These are phyloP conservation scores for Homolaphlyctis polyrhiza DNA, from an alignment of 371 early-diverging fungal species.

Conservation along the genomic window DNA sequence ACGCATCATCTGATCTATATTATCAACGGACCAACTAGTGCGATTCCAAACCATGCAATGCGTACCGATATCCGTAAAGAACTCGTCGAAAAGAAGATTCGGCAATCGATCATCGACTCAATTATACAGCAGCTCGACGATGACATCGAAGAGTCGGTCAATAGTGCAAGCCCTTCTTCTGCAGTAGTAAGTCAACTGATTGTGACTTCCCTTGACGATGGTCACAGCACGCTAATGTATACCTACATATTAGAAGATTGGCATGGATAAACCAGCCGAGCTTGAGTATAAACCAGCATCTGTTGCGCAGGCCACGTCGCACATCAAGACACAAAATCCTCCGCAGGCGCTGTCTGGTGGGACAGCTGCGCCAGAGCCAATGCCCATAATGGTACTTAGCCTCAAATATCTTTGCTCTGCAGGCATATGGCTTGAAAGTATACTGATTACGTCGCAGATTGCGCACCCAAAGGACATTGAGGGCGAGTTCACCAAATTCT, in stretches of 20 bases:
- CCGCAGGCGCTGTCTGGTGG: conserved; percentile 7
- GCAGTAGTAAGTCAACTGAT: too few species aligned
- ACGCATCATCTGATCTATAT: background rate
- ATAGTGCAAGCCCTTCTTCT: too few species aligned
- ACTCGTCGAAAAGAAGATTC: conserved; percentile 10
- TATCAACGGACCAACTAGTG: background rate
- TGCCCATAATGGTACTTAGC: conserved; percentile 4
- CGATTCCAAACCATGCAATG: conserved; percentile 4
- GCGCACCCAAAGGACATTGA: conserved; percentile 17
- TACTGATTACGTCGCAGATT: background rate
- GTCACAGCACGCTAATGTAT: too few species aligned
- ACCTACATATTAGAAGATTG: too few species aligned
- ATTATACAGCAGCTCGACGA: conserved; percentile 4
- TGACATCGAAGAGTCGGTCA: background rate
- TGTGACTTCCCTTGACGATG: too few species aligned
- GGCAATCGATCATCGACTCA: conserved; percentile 10
- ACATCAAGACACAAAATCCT: too few species aligned
- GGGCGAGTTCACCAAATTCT: conserved; percentile 18
- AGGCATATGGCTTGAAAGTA: too few species aligned
- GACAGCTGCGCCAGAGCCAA: conserved; percentile 14
- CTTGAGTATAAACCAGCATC: too few species aligned
- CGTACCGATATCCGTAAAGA: conserved; percentile 11
- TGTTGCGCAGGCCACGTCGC: too few species aligned
- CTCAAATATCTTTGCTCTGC: too few species aligned
- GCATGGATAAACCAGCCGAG: too few species aligned